Evolutionary conservation across 169 alveolate species (phyloP).

Genomic region (Toxoplasma gondii): DNA sequence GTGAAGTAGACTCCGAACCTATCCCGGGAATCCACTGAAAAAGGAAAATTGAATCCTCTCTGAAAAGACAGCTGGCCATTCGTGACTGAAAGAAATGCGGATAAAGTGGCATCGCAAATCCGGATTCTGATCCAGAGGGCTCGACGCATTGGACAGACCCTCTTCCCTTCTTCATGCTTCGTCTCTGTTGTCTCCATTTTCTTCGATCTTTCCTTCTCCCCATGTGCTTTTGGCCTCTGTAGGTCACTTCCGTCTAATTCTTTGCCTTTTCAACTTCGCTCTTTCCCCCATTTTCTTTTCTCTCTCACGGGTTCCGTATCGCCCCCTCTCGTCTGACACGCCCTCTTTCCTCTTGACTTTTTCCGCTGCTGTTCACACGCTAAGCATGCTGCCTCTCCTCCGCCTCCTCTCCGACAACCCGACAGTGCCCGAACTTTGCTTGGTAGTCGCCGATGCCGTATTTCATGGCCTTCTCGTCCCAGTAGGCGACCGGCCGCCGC

Average conservation of each 20-base stretch:
- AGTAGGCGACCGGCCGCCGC: constrained; percentile 67
- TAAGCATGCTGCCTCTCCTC: not conserved
- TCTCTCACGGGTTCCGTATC: not conserved
- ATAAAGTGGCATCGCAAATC: no score
- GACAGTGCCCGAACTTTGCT: constrained; percentile 52
- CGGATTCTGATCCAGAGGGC: no score
- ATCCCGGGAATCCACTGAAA: no score
- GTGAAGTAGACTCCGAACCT: no score
- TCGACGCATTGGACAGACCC: no score
- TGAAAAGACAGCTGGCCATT: no score
- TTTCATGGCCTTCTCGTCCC: constrained; percentile 68
- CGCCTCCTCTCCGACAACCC: not conserved
- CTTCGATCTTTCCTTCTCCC: not conserved
- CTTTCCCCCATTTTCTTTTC: not conserved
- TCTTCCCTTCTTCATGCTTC: no score
- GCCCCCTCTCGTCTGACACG: not conserved
- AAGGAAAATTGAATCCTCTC: no score
- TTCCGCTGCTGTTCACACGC: not conserved
- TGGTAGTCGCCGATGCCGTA: constrained; percentile 60
- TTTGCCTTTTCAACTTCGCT: not conserved
- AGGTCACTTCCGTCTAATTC: not conserved
- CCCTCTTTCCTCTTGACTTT: not conserved
- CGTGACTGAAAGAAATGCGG: no score
- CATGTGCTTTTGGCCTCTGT: not conserved
- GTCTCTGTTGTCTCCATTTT: not conserved